Percentiles rank a stretch among this genome's conserved stretches.
These are phyloP conservation scores for Neonectria coccinea DNA, from an alignment of 2,329 filamentous ascomycete species.

Conservation along the genomic window DNA sequence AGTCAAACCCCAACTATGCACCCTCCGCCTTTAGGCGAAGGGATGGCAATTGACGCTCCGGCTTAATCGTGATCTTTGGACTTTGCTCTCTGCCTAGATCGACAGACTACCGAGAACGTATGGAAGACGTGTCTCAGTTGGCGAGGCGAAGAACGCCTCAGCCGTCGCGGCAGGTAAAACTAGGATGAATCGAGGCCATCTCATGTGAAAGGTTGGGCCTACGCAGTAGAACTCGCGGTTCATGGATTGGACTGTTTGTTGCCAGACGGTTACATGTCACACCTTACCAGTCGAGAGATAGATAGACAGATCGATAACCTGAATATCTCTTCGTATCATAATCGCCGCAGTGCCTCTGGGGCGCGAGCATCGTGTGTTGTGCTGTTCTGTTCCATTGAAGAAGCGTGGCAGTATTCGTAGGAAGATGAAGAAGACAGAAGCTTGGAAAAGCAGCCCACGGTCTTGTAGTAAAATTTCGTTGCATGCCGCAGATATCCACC, in stretches of 20 bases:
- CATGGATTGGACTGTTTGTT: too few relatives aligned
- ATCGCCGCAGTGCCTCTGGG: neutral
- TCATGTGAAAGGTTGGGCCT: neutral
- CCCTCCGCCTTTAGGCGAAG: conserved; percentile 79
- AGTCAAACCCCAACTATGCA: conserved; percentile 97
- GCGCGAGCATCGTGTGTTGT: conserved; percentile 4
- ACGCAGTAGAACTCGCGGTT: neutral
- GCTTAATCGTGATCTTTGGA: conserved; percentile 92
- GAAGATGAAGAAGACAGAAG: conserved; percentile 26
- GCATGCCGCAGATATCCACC: conserved; percentile 32
- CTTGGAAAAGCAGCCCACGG: conserved; percentile 11
- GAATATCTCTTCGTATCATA: conserved; percentile 9
- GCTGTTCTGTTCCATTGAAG: conserved; percentile 10
- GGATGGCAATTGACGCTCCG: conserved; percentile 93
- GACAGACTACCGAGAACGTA: conserved; percentile 87
- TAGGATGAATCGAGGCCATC: conserved; percentile 7
- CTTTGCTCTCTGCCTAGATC: conserved; percentile 79
- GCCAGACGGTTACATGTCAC: neutral
- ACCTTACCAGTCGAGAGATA: conserved; percentile 5
- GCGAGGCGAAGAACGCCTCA: conserved; percentile 61
- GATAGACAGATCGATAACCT: conserved; percentile 5
- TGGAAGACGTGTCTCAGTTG: conserved; percentile 70
- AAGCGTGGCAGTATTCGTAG: conserved; percentile 15
- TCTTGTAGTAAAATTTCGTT: conserved; percentile 38
- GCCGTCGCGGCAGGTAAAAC: conserved; percentile 65